Evolutionary conservation across 768 basidiomycete genomes (phyloP).

Genomic region (Dentipellis fragilis): DNA sequence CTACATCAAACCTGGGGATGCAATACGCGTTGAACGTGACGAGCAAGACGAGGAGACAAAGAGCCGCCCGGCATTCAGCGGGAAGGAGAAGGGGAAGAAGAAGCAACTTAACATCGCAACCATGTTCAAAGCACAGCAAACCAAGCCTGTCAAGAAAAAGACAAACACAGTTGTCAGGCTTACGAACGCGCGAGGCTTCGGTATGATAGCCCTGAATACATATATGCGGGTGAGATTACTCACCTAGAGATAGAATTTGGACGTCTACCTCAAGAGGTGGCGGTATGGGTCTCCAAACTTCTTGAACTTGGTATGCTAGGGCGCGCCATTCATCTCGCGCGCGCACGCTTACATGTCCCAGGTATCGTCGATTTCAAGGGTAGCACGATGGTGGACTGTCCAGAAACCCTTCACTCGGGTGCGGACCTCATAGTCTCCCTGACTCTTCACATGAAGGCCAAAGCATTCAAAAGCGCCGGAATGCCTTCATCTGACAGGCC

Average conservation of each 20-base stretch:
- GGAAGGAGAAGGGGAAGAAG: constrained; percentile 28
- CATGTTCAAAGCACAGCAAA: constrained; percentile 53
- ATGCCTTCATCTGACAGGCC: constrained; percentile 21
- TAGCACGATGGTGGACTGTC: constrained; percentile 71
- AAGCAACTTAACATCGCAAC: constrained; percentile 57
- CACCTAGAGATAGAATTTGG: constrained; percentile 51
- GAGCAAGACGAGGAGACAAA: constrained; percentile 23
- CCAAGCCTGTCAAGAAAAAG: constrained; percentile 40
- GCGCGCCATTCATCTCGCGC: background rate
- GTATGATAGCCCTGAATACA: constrained; percentile 22
- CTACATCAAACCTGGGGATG: constrained; percentile 58
- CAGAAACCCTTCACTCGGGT: constrained; percentile 59
- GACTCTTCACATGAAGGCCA: constrained; percentile 54
- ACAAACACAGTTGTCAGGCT: constrained; percentile 62
- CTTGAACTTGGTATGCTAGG: constrained; percentile 51
- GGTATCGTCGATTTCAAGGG: constrained; percentile 59
- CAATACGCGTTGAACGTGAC: constrained; percentile 49
- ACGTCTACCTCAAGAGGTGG: constrained; percentile 56
- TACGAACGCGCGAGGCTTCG: constrained; percentile 53
- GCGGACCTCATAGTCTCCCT: constrained; percentile 70
- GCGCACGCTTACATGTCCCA: constrained; percentile 14
- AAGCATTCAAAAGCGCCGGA: constrained; percentile 52
- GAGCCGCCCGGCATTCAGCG: constrained; percentile 13
- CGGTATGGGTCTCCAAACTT: constrained; percentile 65
- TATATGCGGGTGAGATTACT: background rate